Evolutionary conservation across 306 rosid genomes (phyloP), one percentile per base, ranked within the genome.

Genomic region (Ormosia semicastrata): DNA sequence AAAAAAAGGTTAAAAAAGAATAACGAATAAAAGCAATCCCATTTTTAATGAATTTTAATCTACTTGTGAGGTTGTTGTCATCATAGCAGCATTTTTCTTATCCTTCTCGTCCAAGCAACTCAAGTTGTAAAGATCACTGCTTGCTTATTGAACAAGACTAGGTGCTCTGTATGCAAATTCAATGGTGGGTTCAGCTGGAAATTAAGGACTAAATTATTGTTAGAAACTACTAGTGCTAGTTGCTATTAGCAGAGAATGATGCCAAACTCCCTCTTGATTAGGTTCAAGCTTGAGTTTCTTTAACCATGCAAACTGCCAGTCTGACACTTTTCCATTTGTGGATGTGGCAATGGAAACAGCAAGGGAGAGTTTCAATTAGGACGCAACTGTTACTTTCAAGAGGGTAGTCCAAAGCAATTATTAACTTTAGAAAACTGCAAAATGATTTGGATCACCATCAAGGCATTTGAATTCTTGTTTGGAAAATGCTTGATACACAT

Each of bases 121-220:
- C 9, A 37, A 8, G 32, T 80, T 73, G 44, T 66, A 41, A 62
- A 49, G 66, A 73, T 12, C 13, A 14, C 18, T 2, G 44, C 10
- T 3, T 29, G 37, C 65, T 75, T 36, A 18, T 17, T 68, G 64
- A 78, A 43, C 65, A 54, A 24, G 83, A 73, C 58, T n/a, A 77
- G 65, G 40, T 79, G 67, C 50, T 58, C 41, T 57, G 56, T 58
- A 8, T 67, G 43, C 53, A 66, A 56, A 72, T 53, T 41, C 62
- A 73, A 62, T 33, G 69, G 71, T 44, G 47, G 36, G 78, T 36
- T 36, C 64, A 44, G 72, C 41, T 18, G 37, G 12, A 65, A 76
- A 24, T 24, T 24, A 24, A 72, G 2, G 18, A 32, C 11, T 41
- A 24, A 59, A 78, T 44, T 56, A 37, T 66, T 8, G 62, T 33